Evolutionary conservation across 768 basidiomycete genomes (phyloP).

Genomic region (Agrocybe chaxingu): DNA sequence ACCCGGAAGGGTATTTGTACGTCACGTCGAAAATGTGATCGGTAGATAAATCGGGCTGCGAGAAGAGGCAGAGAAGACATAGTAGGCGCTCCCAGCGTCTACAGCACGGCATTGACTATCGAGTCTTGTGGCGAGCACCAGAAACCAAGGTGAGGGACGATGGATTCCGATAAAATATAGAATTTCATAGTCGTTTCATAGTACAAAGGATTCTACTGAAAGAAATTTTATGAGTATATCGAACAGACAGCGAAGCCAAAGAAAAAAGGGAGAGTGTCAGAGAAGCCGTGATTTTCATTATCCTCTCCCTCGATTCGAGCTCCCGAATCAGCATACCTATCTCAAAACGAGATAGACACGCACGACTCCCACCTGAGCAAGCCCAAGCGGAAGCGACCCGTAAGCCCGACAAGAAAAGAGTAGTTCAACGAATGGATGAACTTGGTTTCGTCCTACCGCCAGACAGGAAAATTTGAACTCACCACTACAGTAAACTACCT

Average conservation of each 20-base stretch:
- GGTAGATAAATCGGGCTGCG: too few species aligned
- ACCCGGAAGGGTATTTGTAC: too few species aligned
- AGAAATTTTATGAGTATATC: not conserved
- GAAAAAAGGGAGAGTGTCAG: slow-evolving; percentile 36
- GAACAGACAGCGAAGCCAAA: not conserved
- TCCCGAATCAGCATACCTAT: slow-evolving; percentile 31
- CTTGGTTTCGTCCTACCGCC: slow-evolving; percentile 62
- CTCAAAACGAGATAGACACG: slow-evolving; percentile 47
- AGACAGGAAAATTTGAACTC: slow-evolving; percentile 11
- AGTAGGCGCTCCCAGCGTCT: too few species aligned
- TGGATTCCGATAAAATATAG: too few species aligned
- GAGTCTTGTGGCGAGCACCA: too few species aligned
- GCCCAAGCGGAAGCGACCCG: slow-evolving; percentile 26
- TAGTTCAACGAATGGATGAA: slow-evolving; percentile 83
- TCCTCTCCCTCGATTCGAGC: slow-evolving; percentile 29
- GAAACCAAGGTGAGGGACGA: too few species aligned
- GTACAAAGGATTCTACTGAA: slow-evolving; percentile 1
- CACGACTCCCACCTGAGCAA: slow-evolving; percentile 30
- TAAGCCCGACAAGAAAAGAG: slow-evolving; percentile 30
- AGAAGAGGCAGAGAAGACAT: too few species aligned
- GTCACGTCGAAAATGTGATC: too few species aligned
- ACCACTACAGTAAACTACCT: slow-evolving; percentile 10
- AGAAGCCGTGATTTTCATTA: slow-evolving; percentile 66
- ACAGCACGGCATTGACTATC: too few species aligned
- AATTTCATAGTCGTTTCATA: too few species aligned